Conservation (phyloP, 148 eudicot species). For the Simmondsia chinensis region DNA sequence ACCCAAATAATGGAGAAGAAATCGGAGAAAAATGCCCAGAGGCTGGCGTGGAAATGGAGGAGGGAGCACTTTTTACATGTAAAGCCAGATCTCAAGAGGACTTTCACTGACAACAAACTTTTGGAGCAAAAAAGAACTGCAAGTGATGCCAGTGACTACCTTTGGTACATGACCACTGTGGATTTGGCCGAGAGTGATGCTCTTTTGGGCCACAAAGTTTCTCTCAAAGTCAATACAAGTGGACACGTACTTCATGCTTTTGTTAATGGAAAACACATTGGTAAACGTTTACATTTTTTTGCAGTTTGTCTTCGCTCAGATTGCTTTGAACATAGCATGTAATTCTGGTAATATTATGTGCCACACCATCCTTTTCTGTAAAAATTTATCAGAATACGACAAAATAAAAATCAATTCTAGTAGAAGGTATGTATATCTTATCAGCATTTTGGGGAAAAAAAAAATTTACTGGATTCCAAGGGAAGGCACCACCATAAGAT, state of each 20-base stretch:
- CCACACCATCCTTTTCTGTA: too few relatives aligned
- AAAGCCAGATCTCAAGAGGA: not conserved
- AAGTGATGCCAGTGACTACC: constrained; percentile 26
- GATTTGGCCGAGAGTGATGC: constrained; percentile 12
- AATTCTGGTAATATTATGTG: too few relatives aligned
- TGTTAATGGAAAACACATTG: constrained; percentile 22
- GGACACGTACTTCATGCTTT: constrained; percentile 30
- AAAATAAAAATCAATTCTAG: too few relatives aligned
- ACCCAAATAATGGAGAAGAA: constrained; percentile 14
- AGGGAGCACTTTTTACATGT: constrained; percentile 10
- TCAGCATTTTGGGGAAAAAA: too few relatives aligned
- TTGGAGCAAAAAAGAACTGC: constrained; percentile 8
- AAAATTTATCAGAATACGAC: too few relatives aligned
- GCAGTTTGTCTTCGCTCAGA: too few relatives aligned
- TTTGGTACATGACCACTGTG: constrained; percentile 31
- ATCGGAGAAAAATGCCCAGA: constrained; percentile 1
- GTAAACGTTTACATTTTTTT: too few relatives aligned
- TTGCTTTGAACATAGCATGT: too few relatives aligned
- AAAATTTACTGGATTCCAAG: too few relatives aligned
- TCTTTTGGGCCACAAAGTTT: constrained; percentile 9
- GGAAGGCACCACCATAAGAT: too few relatives aligned
- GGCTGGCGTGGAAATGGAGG: constrained; percentile 20
- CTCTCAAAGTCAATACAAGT: constrained; percentile 15
- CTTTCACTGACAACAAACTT: constrained; percentile 2
- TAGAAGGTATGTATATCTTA: too few relatives aligned